Percentiles rank a stretch among this genome's conserved stretches.
Conservation (phyloP, 108 stramenopile genomes). For the Pinguiococcus pyrenoidosus region DNA sequence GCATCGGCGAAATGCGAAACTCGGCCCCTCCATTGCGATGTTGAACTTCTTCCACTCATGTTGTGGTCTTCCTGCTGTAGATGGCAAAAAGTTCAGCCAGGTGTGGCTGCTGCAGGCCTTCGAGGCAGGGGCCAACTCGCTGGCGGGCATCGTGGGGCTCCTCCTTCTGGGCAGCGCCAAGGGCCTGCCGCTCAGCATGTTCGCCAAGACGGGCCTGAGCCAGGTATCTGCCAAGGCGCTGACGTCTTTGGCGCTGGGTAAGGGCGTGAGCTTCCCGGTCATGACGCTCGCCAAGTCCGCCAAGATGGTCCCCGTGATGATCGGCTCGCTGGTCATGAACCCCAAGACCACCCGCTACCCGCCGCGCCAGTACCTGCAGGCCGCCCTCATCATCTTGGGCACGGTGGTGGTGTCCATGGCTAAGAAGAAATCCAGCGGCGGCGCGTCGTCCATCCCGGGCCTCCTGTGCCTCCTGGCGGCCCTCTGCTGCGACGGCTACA, state of each 20-base stretch:
- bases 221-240: slow-evolving; percentile 81
- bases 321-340: slow-evolving; percentile 45
- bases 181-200: slow-evolving; percentile 62
- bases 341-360: slow-evolving; percentile 18
- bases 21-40: no score
- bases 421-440: slow-evolving; percentile 22
- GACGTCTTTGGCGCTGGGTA: slow-evolving; percentile 65
- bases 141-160: slow-evolving; percentile 70
- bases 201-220: slow-evolving; percentile 67
- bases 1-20: no score
- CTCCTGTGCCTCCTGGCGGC: slow-evolving; percentile 47
- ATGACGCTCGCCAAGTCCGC: slow-evolving; percentile 73
- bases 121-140: slow-evolving; percentile 70
- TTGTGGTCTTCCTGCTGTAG: no score
- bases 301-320: slow-evolving; percentile 85
- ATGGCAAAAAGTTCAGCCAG: no score
- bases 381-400: slow-evolving; percentile 52
- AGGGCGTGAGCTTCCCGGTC: slow-evolving; percentile 65
- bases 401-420: slow-evolving; percentile 51
- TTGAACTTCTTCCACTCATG: no score
- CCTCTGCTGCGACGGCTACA: slow-evolving; percentile 47
- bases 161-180: slow-evolving; percentile 56
- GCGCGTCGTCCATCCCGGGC: slow-evolving; percentile 35
- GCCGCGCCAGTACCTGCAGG: slow-evolving; percentile 55
- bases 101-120: slow-evolving; percentile 79